Evolutionary conservation across 2,329 filamentous ascomycete species (phyloP), one percentile per base, ranked within the genome.

Genomic region (Monosporascus sp.): DNA sequence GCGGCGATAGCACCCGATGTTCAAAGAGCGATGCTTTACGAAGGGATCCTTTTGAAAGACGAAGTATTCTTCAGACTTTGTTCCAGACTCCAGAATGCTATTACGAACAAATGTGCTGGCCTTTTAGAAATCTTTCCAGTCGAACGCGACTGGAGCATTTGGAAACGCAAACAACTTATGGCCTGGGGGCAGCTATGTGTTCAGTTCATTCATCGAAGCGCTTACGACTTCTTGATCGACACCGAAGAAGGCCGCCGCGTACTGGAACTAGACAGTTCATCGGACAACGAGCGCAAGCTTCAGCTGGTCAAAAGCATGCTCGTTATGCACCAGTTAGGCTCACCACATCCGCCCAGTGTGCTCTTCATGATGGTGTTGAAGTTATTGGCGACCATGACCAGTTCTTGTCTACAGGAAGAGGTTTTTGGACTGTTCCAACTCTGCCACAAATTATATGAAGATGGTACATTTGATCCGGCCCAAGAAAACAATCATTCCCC

Each of bases 111-210:
- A 15, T 52, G 52, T 25, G 52, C 46, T 14, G 49, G 49, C 18
- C 52, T 54, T 20, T 27, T 54, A n/a, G 49, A 54, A 44, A 27
- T 43, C 11, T n/a, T n/a, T n/a, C n/a, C n/a, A n/a, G n/a, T n/a
- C n/a, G n/a, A n/a, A n/a, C n/a, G 7, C 9, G 1, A 11, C 15
- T 9, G 17, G 17, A 7, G 7, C 38, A 1, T 27, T 46, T 3
- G 15, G 6, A 6, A 39, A 17, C 15, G 24, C 2, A 5, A 8
- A 1, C 3, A 14, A 35, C 11, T 35, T 35, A 35, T 1, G 0
- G 4, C 9, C 4, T 5, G 5, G 4, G 31, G 2, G 11, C 3
- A 35, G 9, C 2, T 5, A 35, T 4, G 9, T 5, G 41, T 54
- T 14, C 22, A 22, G 25, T 54, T 54, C 35, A 49, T 54, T 41